Base-by-base conservation (phyloP, 2,329 filamentous ascomycete species). In the Talaromyces verruculosus region DNA sequence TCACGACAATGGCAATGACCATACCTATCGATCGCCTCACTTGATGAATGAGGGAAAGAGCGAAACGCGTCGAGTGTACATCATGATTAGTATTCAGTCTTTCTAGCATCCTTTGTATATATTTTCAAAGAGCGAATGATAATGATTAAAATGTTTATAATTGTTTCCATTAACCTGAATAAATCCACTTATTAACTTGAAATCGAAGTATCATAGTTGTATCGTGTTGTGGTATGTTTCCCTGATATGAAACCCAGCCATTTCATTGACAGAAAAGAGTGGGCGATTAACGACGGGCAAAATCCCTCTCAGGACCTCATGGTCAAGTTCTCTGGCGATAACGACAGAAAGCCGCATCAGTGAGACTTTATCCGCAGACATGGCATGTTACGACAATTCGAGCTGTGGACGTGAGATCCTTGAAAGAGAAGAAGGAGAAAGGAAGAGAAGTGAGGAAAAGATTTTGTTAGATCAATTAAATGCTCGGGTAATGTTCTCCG, bases 241-340 rank as follows among this genome's bases (percentile, higher is more conserved):
- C 80, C 80, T 81, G 79, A 81, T 80, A 81, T 81, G 80, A 81
- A 82, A 82, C 80, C 80, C 79, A 70, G 74, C 72, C 70, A 72
- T 75, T 74, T 78, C 80, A 80, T 81, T 68, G 79, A 73, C 67
- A 79, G 79, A 79, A 74, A 74, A 74, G 74, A 79, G 76, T 77
- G 80, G 77, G 80, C 80, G 80, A 82, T 82, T 82, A 82, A 82
- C 80, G 78, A 81, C 79, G 79, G 80, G 79, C 73, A 69, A 30
- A 33, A 37, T 65, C 74, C 74, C 74, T 81, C 79, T 80, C 69
- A 72, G 77, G 73, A 71, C 73, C 76, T 37, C 33, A 25, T 78
- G 72, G 72, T 69, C 69, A 45, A 57, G 30, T 53, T 77, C 77
- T 76, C 75, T 69, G 35, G 68, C 71, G 72, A 73, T 76, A 73